Evolutionary conservation across 2,329 filamentous ascomycete genomes (phyloP).

Genomic region (Phialophora tarda): DNA sequence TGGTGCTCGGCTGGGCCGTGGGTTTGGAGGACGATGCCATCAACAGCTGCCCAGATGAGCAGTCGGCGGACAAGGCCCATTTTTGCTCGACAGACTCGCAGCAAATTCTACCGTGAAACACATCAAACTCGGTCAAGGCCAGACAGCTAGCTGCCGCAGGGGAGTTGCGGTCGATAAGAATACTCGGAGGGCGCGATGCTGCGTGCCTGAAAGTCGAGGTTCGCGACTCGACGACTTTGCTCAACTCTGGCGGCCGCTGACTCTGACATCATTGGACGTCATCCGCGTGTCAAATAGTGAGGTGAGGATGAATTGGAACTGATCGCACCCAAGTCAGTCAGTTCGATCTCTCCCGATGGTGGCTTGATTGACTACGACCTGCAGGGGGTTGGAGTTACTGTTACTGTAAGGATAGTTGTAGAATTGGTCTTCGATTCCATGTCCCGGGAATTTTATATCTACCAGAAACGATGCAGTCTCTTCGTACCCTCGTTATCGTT

Average conservation of each 20-base stretch:
- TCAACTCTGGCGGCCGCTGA: background rate
- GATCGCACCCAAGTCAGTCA: background rate
- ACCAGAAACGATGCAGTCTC: conserved; percentile 22
- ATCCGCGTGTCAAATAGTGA: background rate
- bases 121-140: conserved; percentile 1
- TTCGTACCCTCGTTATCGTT: conserved; percentile 33
- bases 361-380: background rate
- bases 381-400: background rate
- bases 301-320: background rate
- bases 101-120: background rate
- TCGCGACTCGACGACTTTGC: background rate
- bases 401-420: background rate
- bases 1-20: conserved; percentile 56
- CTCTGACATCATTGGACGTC: conserved; percentile 21
- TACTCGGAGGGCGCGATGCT: background rate
- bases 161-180: background rate
- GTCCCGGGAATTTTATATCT: conserved; percentile 16
- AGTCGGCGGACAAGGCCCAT: conserved; percentile 81
- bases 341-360: background rate
- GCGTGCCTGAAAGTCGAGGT: background rate
- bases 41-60: conserved; percentile 77
- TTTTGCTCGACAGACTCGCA: conserved; percentile 22
- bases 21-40: conserved; percentile 82
- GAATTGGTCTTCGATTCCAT: conserved; percentile 3
- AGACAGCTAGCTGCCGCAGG: background rate